Evolutionary conservation across 495 filamentous ascomycete species (phyloP), one percentile per base, ranked within the genome.

Genomic region (Pyronema domesticum): DNA sequence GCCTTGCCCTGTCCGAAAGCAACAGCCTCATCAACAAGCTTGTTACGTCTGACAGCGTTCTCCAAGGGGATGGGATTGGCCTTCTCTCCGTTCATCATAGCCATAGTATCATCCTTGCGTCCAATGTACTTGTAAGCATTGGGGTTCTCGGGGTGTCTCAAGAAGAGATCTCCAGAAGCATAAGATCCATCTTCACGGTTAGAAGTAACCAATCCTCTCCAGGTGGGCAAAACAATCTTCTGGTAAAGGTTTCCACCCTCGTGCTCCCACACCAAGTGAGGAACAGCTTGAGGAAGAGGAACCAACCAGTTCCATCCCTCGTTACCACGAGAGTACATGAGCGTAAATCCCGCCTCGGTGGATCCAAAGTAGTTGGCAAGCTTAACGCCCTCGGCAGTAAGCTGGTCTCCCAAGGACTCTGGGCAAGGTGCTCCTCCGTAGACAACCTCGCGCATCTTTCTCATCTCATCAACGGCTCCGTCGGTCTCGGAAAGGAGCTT

Each of bases 111-210:
- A 35, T 80, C 60, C 0, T 65, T 62, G 5, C 74, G 70, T 69
- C 72, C 74, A 40, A 79, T 67, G 18, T 66, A 57, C 43, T 72
- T 64, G 23, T 77, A 58, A 0, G 69, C 64, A 15, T 72, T 69
- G 0, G 34, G 61, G 51, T 55, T 55, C 50, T 51, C 67, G 6
- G 71, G 71, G 60, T 80, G 81, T 51, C 68, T 69, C 56, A 61
- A 69, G 61, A 80, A 81, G 45, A 80, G 71, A 63, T 75, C 79
- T 14, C 69, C 70, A 34, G 76, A 79, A 0, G 72, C 74, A 58
- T 72, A 80, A 1, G 75, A 74, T 18, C 76, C 73, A 53, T 82
- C 74, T 0, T 70, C 68, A 33, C 77, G 75, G 47, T 80, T 83
- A 3, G 65, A 68, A 57, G 76, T 75, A 3, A 75, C 74, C 60